A percentile compares a stretch with the other conserved stretches of the same genome.
phyloP scores from a whole-genome alignment of 345 rosid species.

The Arabidopsis suecica region DNA sequence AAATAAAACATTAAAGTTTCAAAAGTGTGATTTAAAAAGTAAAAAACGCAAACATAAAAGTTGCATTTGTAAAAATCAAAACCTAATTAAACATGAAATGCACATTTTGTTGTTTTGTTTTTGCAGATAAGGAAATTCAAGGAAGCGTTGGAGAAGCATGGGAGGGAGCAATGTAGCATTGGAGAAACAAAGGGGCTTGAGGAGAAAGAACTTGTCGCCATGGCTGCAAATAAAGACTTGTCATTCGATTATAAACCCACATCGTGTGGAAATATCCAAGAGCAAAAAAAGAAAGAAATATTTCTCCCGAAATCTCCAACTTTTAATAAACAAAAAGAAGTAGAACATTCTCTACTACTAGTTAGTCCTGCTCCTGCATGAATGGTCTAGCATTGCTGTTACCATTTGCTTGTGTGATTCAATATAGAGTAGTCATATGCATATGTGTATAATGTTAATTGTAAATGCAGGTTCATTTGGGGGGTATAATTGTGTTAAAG shows the following conservation, averaged over 20 bases:
- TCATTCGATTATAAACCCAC: constrained; percentile 61
- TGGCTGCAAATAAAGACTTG: constrained; percentile 75
- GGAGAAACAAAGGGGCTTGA: constrained; percentile 74
- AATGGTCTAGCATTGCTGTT: constrained; percentile 37
- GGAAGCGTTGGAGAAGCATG: constrained; percentile 79
- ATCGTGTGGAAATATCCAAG: constrained; percentile 17
- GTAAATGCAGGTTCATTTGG: background rate
- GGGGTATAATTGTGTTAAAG: constrained; percentile 32
- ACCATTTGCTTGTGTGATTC: constrained; percentile 12
- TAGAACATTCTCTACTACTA: constrained; percentile 35
- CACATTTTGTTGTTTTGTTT: constrained; percentile 21
- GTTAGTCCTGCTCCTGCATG: constrained; percentile 51
- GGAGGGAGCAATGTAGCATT: constrained; percentile 72
- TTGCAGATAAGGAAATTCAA: constrained; percentile 83
- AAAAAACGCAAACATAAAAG: no score
- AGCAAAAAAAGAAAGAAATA: background rate
- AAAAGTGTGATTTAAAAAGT: no score
- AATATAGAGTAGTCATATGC: background rate
- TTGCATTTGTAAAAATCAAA: no score
- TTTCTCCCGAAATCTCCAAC: background rate
- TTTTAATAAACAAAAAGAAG: background rate
- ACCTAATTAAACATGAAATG: constrained; percentile 31
- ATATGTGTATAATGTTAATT: background rate
- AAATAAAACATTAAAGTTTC: no score
- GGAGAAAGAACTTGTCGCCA: constrained; percentile 75